A percentile compares a stretch with the other conserved stretches of the same genome.
These are phyloP conservation scores for Brasilioporus rufonigricans DNA, from an alignment of 768 basidiomycete species.

Conservation along the genomic window DNA sequence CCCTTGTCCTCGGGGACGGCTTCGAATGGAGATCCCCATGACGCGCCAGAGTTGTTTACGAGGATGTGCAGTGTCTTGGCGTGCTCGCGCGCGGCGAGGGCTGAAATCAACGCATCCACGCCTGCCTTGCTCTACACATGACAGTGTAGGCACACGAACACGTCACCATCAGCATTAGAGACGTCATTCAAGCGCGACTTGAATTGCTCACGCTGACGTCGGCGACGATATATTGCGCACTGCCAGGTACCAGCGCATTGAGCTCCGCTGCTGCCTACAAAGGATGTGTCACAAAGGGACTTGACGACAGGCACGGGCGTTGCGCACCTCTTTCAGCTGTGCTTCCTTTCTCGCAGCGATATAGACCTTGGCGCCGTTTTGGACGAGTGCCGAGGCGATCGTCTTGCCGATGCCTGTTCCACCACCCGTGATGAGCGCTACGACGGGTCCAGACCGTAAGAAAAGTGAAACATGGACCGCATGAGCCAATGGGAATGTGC, in stretches of 20 bases:
- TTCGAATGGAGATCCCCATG: slow-evolving; percentile 72
- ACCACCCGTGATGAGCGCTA: slow-evolving; percentile 81
- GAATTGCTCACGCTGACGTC: slow-evolving; percentile 60
- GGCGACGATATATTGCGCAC: slow-evolving; percentile 70
- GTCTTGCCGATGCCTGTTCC: slow-evolving; percentile 82
- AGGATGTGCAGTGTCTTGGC: slow-evolving; percentile 70
- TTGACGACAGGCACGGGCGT: slow-evolving; percentile 33
- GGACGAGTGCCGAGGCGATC: slow-evolving; percentile 79
- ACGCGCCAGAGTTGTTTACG: slow-evolving; percentile 79
- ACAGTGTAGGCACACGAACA: not conserved
- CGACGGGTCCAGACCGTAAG: not conserved
- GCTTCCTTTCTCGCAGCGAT: slow-evolving; percentile 83
- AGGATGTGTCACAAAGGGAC: not conserved
- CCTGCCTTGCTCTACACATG: slow-evolving; percentile 67
- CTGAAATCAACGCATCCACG: slow-evolving; percentile 66
- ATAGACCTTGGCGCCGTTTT: slow-evolving; percentile 87
- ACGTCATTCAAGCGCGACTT: not conserved
- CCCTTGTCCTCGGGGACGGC: slow-evolving; percentile 79
- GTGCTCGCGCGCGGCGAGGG: slow-evolving; percentile 64
- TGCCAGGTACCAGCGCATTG: slow-evolving; percentile 57
- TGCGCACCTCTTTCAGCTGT: slow-evolving; percentile 67
- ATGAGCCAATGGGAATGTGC: slow-evolving; percentile 12
- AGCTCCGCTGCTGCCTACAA: slow-evolving; percentile 54
- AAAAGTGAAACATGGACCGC: not conserved
- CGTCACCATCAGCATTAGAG: not conserved